Conservation (phyloP, 768 basidiomycete species). For the Lactarius pseudohatsudake region DNA sequence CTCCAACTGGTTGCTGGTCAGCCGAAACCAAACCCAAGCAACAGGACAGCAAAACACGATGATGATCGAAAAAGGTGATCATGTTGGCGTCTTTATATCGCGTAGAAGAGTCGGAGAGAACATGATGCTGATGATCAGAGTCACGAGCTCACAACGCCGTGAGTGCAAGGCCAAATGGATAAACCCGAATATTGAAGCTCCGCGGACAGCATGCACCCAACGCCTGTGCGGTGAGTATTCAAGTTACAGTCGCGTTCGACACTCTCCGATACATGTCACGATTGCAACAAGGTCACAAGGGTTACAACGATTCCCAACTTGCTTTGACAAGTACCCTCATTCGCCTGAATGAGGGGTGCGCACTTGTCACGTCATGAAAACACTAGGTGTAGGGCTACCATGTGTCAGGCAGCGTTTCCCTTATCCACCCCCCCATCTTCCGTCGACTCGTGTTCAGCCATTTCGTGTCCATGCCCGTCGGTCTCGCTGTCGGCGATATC, state of each 20-base stretch:
- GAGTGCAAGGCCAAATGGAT: background rate
- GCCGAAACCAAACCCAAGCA: too few species aligned
- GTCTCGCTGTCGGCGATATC: constrained; percentile 18
- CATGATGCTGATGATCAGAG: background rate
- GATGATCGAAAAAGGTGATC: background rate
- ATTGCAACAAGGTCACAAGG: background rate
- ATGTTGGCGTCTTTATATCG: too few species aligned
- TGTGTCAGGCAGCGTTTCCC: constrained; percentile 14
- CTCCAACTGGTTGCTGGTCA: background rate
- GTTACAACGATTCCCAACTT: background rate
- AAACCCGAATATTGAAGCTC: background rate
- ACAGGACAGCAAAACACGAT: background rate
- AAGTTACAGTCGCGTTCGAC: too few species aligned
- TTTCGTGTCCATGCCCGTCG: constrained; percentile 16
- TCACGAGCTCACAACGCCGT: background rate
- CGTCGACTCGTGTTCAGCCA: background rate
- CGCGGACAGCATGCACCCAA: background rate
- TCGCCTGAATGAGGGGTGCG: background rate
- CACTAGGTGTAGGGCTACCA: constrained; percentile 13
- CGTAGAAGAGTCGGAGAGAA: background rate
- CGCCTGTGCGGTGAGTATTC: too few species aligned
- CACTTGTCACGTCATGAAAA: constrained; percentile 12
- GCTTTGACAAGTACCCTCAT: background rate
- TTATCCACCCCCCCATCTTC: constrained; percentile 15
- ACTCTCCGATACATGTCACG: background rate